These are phyloP conservation scores for Fusarium sarcochroum DNA, from an alignment of 2,329 filamentous ascomycete species.

Conservation along the genomic window DNA sequence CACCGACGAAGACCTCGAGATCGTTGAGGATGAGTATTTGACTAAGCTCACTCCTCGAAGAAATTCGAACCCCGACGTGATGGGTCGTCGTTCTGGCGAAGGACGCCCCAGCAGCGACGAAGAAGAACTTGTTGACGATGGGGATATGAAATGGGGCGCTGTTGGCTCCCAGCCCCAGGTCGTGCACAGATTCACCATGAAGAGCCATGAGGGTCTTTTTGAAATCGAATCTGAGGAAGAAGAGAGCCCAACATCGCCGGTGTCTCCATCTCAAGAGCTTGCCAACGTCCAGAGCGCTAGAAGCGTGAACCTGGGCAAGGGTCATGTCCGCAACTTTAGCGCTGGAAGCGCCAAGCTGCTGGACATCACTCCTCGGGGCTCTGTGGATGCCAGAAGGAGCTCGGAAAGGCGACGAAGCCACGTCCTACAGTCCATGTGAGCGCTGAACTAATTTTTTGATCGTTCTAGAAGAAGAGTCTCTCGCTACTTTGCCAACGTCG, in stretches of 20 bases:
- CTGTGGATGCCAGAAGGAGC: constrained; percentile 63
- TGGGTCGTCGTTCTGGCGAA: constrained; percentile 63
- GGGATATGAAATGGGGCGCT: constrained; percentile 66
- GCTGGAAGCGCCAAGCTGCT: constrained; percentile 83
- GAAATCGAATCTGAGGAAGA: constrained; percentile 58
- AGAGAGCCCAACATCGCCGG: constrained; percentile 48
- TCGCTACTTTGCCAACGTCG: constrained; percentile 16
- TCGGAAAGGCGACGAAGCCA: constrained; percentile 49
- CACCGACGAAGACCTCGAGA: constrained; percentile 75
- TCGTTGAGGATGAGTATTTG: constrained; percentile 80
- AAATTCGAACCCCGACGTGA: constrained; percentile 45
- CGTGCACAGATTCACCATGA: constrained; percentile 69
- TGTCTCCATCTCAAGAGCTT: constrained; percentile 53
- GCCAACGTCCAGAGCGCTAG: constrained; percentile 72
- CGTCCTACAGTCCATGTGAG: constrained; percentile 35
- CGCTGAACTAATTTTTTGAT: constrained; percentile 32
- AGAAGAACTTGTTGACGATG: constrained; percentile 61
- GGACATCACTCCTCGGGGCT: constrained; percentile 72
- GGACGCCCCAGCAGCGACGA: constrained; percentile 72
- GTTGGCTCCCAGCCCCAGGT: constrained; percentile 66
- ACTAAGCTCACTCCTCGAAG: constrained; percentile 59
- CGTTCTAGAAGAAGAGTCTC: constrained; percentile 46
- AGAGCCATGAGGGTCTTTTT: constrained; percentile 67
- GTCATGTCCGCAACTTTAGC: constrained; percentile 79
- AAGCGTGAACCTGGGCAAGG: constrained; percentile 76